phyloP scores from a whole-genome alignment of 768 basidiomycete genomes.

The Amanita polypyramis region DNA sequence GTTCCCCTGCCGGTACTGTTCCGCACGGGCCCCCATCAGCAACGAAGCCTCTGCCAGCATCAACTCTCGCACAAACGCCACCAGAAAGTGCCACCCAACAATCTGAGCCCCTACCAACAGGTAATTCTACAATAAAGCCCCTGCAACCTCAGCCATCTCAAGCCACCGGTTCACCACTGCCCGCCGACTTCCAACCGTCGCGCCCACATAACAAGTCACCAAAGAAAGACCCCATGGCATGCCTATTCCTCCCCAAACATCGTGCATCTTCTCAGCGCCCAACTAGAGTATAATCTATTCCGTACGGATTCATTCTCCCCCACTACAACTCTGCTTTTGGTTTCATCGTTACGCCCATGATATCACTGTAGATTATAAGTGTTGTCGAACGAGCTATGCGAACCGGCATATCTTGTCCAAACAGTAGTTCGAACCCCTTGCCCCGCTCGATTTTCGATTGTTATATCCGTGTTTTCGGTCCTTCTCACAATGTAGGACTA shows the following conservation, averaged over 20 bases:
- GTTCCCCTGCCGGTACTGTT: constrained; percentile 10
- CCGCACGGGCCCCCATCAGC: not conserved
- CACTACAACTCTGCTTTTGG: not conserved
- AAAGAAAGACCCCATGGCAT: constrained; percentile 57
- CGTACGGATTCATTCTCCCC: not conserved
- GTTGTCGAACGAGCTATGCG: not conserved
- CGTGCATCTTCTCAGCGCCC: constrained; percentile 50
- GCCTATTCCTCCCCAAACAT: constrained; percentile 68
- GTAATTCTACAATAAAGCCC: not conserved
- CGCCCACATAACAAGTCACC: constrained; percentile 25
- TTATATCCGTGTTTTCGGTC: not conserved
- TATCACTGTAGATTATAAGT: not conserved
- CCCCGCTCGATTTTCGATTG: not conserved
- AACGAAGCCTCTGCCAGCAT: not conserved
- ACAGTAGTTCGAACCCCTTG: not conserved
- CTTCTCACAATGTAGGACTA: not conserved
- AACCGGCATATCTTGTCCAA: not conserved
- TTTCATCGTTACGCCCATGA: not conserved
- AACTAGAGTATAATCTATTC: constrained; percentile 8
- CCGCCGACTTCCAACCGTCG: constrained; percentile 20
- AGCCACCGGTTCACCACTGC: constrained; percentile 11
- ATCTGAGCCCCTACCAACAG: constrained; percentile 11
- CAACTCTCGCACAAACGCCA: not conserved
- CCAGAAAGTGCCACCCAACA: constrained; percentile 4
- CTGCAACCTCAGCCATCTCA: constrained; percentile 8